Evolutionary conservation across 1,284 basidiomycete genomes (phyloP), one percentile per base, ranked within the genome.

Genomic region (Cryptococcus sp.): DNA sequence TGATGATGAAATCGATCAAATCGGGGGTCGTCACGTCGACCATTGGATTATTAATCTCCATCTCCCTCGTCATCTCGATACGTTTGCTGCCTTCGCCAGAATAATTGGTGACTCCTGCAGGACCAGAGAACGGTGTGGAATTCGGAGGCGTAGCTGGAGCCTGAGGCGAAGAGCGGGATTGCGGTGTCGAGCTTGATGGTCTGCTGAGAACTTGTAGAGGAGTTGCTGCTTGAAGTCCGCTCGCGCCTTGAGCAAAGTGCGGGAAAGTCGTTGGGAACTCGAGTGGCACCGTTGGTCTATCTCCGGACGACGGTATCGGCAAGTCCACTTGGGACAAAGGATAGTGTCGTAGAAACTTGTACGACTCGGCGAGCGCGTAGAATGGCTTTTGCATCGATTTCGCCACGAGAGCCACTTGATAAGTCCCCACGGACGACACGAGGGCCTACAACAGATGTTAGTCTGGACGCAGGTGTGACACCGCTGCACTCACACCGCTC

Each of bases 321-420:
- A 99, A 84, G 81, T 99, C 95, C 75, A 93, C 93, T 77, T 98
- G 94, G 52, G 91, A 94, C 75, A 99, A 82, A 43, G 95, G 95
- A 80, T 98, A 98, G 69, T 96, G 83, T 62, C 96, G 88, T 72
- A 97, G 88, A 78, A 99, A 98, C 81, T 99, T 99, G 84, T 94
- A 99, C 77, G 91, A 93, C 81, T 99, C 94, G 34, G 94, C 93
- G 43, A 97, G 83, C 34, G 93, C 93, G 79, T 97, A 99, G 75
- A 99, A 93, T 3, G 96, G 95, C 75, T 95, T 97, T 69, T 93
- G 90, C 57, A 89, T 86, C 37, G 91, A 88, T 78, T 94, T 94
- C 54, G 96, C 95, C 58, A 97, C 90, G 66, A 98, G 88, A 2
- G 94, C 96, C 70, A 98, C 92, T 77, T 97, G 93, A 78, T 93